Evolutionary conservation across 2,329 filamentous ascomycete species (phyloP).

Genomic region (Aciculosporium take): DNA sequence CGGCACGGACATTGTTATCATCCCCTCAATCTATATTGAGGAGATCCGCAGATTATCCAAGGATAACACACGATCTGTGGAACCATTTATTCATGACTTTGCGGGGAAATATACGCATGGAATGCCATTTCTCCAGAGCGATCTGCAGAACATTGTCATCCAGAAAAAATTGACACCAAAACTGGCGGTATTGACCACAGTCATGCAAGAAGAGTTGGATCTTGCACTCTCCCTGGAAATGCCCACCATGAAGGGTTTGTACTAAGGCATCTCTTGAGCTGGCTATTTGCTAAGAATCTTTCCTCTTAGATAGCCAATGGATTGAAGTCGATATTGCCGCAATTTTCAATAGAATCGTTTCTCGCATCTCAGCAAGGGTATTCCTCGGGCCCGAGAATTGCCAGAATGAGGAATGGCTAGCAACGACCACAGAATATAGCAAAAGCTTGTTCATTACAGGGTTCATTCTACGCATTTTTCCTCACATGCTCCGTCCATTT

Average conservation of each 20-base stretch:
- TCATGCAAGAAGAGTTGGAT: background rate
- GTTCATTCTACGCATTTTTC: slow-evolving; percentile 6
- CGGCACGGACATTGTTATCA: background rate
- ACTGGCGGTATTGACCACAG: background rate
- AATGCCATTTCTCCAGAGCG: background rate
- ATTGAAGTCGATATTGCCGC: background rate
- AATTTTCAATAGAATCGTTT: slow-evolving; percentile 8
- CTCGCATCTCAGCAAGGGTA: slow-evolving; percentile 14
- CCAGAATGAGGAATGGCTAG: slow-evolving; percentile 15
- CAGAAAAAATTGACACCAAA: background rate
- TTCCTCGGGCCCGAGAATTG: slow-evolving; percentile 17
- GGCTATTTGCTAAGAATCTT: no score
- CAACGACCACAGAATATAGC: slow-evolving; percentile 15
- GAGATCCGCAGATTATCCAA: background rate
- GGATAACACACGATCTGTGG: background rate
- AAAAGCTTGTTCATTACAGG: slow-evolving; percentile 8
- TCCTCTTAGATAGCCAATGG: background rate
- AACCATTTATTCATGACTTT: background rate
- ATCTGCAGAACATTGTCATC: background rate
- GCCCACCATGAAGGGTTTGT: background rate
- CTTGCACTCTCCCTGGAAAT: background rate
- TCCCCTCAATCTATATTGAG: background rate
- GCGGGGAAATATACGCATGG: background rate
- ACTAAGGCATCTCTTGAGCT: background rate
- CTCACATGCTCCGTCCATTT: slow-evolving; percentile 2